A percentile compares a stretch with the other conserved stretches of the same genome.
Conservation (phyloP, 306 rosid genomes). For the Carpinus viminea region DNA sequence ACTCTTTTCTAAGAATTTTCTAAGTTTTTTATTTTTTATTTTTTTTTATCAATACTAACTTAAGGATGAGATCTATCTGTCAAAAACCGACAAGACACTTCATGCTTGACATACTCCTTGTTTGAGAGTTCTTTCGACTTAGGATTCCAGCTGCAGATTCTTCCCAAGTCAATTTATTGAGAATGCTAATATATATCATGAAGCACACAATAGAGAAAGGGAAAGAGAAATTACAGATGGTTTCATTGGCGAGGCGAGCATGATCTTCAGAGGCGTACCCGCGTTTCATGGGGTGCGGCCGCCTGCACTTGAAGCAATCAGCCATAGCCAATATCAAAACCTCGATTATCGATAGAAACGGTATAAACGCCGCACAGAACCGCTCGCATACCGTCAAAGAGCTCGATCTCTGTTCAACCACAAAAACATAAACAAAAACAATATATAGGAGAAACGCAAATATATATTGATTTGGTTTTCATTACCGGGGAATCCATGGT, state of each 20-base stretch:
- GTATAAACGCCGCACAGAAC: conserved; percentile 50
- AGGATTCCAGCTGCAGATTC: no score
- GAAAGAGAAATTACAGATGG: conserved; percentile 49
- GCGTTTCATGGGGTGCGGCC: conserved; percentile 21
- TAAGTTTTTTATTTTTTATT: no score
- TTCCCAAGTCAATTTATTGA: not conserved
- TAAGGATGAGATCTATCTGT: no score
- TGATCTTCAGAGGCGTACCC: conserved; percentile 25
- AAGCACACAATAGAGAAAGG: not conserved
- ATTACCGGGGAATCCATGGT: conserved; percentile 35
- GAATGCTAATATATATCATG: not conserved
- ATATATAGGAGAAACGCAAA: not conserved
- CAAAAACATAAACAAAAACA: not conserved
- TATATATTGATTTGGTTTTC: no score
- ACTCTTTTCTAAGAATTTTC: no score
- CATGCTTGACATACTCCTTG: no score
- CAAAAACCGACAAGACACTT: no score
- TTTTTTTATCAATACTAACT: no score
- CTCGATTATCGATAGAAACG: conserved; percentile 45
- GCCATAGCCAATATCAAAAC: conserved; percentile 39
- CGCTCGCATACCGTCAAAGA: conserved; percentile 45
- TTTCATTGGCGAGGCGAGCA: conserved; percentile 48
- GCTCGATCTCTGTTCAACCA: conserved; percentile 41
- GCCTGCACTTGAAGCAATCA: conserved; percentile 40
- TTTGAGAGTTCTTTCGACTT: no score